Conservation (phyloP, 306 rosid species). For the Fragaria ananassa region DNA sequence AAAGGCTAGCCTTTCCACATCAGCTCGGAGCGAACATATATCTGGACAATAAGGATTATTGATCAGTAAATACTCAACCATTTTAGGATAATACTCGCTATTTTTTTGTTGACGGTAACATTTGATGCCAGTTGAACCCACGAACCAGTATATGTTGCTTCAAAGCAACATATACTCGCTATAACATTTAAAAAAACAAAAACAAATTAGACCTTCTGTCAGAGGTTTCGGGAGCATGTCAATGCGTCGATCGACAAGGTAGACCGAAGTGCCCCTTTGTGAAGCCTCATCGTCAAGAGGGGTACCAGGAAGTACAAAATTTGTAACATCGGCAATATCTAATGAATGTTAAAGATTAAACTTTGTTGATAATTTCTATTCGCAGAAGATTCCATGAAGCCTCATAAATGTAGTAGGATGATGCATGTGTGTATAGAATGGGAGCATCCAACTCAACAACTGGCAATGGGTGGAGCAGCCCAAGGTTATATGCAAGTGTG, state of each 20-base stretch:
- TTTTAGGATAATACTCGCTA: not conserved
- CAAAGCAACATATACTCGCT: too few relatives aligned
- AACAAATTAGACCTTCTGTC: constrained; percentile 61
- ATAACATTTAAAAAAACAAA: constrained; percentile 2
- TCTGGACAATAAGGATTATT: constrained; percentile 48
- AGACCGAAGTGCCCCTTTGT: constrained; percentile 95
- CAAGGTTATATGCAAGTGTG: not conserved
- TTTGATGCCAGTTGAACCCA: too few relatives aligned
- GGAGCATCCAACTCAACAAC: not conserved
- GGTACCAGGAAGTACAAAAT: constrained; percentile 83
- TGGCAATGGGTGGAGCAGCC: not conserved
- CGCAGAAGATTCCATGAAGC: not conserved
- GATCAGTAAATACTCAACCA: constrained; percentile 16
- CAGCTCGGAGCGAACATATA: constrained; percentile 94
- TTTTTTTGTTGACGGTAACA: too few relatives aligned
- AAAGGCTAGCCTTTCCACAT: constrained; percentile 96
- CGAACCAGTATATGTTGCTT: too few relatives aligned
- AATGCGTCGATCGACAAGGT: constrained; percentile 93
- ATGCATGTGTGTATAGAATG: not conserved
- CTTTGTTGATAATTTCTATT: not conserved
- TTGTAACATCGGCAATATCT: constrained; percentile 99
- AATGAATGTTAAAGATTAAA: constrained; percentile 49
- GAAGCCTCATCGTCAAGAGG: constrained; percentile 92
- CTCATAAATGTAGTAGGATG: not conserved
- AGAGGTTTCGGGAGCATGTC: constrained; percentile 99